Base-by-base conservation (phyloP, 495 filamentous ascomycete species). In the Xylaria nigripes region DNA sequence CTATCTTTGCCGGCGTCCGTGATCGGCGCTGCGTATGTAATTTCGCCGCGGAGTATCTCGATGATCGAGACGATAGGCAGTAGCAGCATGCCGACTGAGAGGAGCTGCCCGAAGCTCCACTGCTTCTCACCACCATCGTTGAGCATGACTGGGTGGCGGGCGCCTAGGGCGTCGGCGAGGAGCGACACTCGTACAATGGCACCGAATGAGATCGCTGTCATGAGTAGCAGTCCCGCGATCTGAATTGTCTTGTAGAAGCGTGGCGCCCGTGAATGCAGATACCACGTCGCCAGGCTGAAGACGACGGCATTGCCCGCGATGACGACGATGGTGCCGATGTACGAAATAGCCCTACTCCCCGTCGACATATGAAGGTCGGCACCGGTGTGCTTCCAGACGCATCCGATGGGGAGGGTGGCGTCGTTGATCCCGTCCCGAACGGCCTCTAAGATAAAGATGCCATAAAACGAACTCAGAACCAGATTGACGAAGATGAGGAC, bases 401-500 rank as follows among this genome's bases (percentile, higher is more conserved):
- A 83, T 9, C 64, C 73, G 52, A 83, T 72, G 13, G 80, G 78
- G 40, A 80, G 65, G 6, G 74, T 75, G 10, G 65, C 54, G 13
- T 72, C 70, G 47, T 59, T 59, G 43, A 81, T 58, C n/a, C 72
- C 71, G 27, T 66, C 64, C 56, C 68, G 68, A 38, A 77, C 75
- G 42, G 65, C 66, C 52, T 69, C 63, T 38, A 81, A 61, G 22
- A 81, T 66, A 55, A 74, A 76, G 18, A 78, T 66, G 6, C 80
- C 79, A 34, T 67, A 74, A 1, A 77, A 63, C 51, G 68, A 67
- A 6, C 67, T 72, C 25, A 83, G 72, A 3, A 68, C 68, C 19
- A 83, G 59, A 67, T 81, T 83, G 50, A 74, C 71, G 57, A 81
- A 74, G 77, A 83, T 82, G 62, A 81, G 68, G 15, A 73, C 54